These are phyloP conservation scores for Graphilbum ipis-grandicollis DNA, from an alignment of 2,329 filamentous ascomycete genomes.

Conservation along the genomic window DNA sequence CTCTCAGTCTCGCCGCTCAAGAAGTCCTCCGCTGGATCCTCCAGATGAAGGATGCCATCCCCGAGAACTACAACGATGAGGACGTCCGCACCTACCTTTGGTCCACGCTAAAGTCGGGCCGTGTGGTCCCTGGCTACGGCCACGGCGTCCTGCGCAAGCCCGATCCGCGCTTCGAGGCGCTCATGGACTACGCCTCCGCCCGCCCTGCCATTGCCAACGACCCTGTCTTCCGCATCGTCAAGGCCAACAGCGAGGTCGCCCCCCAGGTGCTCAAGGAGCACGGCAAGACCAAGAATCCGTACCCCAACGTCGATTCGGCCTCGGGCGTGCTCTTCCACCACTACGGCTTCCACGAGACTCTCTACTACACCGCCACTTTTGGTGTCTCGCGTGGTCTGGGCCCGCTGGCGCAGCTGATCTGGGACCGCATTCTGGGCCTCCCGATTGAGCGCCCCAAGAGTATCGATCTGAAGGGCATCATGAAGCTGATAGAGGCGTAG, in stretches of 20 bases:
- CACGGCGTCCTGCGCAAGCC: conserved; percentile 94
- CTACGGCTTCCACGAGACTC: conserved; percentile 91
- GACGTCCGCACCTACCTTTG: conserved; percentile 85
- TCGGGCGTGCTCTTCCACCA: conserved; percentile 95
- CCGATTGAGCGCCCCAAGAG: conserved; percentile 98
- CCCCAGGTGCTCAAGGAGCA: conserved; percentile 83
- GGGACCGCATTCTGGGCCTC: conserved; percentile 84
- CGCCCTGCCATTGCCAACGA: conserved; percentile 73
- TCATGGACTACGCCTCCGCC: conserved; percentile 86
- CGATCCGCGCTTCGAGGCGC: conserved; percentile 85
- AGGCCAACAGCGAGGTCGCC: conserved; percentile 82
- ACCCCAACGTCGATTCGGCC: conserved; percentile 87
- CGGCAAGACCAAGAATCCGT: conserved; percentile 96
- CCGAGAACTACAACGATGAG: conserved; percentile 56
- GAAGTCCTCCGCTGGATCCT: conserved; percentile 95
- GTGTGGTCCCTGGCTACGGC: conserved; percentile 87
- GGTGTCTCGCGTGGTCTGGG: conserved; percentile 58
- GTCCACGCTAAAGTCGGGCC: conserved; percentile 81
- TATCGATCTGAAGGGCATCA: conserved; percentile 76
- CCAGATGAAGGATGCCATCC: conserved; percentile 84
- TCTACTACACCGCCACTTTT: conserved; percentile 76
- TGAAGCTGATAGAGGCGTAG: conserved; percentile 43
- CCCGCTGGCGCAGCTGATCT: conserved; percentile 84
- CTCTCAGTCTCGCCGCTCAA: conserved; percentile 64
- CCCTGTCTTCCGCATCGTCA: conserved; percentile 85